Evolutionary conservation across 2,329 filamentous ascomycete species (phyloP).

Genomic region (Ophiostoma ulmi): DNA sequence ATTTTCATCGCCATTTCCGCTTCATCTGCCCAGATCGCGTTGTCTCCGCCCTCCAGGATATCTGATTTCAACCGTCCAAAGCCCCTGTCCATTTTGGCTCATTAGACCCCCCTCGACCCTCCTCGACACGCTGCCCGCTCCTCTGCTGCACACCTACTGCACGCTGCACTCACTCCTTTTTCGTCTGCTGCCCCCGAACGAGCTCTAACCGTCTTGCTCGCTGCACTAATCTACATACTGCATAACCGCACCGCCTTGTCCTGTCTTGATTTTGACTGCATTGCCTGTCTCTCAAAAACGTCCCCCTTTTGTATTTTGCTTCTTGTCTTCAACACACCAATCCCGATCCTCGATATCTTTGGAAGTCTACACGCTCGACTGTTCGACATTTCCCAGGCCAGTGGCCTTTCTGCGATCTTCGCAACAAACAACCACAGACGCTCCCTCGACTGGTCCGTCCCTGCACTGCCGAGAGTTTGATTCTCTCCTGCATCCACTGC

Average conservation of each 20-base stretch:
- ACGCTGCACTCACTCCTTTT: slow-evolving; percentile 14
- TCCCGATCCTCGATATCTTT: neutral
- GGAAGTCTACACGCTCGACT: neutral
- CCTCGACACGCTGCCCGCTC: neutral
- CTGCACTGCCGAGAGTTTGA: neutral
- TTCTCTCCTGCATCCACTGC: slow-evolving; percentile 13
- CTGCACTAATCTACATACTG: slow-evolving; percentile 15
- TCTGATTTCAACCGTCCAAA: slow-evolving; percentile 7
- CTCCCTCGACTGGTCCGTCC: slow-evolving; percentile 12
- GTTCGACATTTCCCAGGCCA: slow-evolving; percentile 8
- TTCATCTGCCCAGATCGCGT: neutral
- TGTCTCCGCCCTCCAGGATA: slow-evolving; percentile 15
- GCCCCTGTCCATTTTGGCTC: neutral
- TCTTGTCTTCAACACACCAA: slow-evolving; percentile 4
- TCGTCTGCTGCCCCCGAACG: slow-evolving; percentile 9
- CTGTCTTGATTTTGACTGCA: neutral
- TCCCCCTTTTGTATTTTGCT: slow-evolving; percentile 13
- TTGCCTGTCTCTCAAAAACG: neutral
- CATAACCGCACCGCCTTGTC: neutral
- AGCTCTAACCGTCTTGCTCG: neutral
- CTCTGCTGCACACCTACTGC: slow-evolving; percentile 9
- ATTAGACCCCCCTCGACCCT: neutral
- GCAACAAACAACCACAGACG: neutral
- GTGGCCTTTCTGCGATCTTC: slow-evolving; percentile 13
- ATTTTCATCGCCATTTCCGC: neutral